Base-by-base conservation (phyloP, 2,329 filamentous ascomycete genomes). In the Aureobasidium pullulans region DNA sequence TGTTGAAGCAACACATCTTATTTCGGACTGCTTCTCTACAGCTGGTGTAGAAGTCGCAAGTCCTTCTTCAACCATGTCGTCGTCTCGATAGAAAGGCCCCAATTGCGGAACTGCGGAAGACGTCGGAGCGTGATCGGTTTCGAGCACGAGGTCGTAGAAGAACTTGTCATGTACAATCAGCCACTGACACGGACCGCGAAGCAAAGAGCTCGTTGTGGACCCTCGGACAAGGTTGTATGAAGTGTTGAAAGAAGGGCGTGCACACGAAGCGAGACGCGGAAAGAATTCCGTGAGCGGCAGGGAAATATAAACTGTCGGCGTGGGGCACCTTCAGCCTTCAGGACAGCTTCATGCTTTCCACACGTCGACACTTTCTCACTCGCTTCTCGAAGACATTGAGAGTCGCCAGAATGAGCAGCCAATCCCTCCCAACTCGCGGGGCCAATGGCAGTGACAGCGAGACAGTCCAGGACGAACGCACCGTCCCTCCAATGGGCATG, bases 401-500 rank as follows among this genome's bases (percentile, higher is more conserved):
- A n/a, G 11, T 28, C 8, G 16, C 31, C 29, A 56, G 44, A 16
- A 56, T 56, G 52, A 56, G 52, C 52, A 44, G 40, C 8, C 29
- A 56, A 56, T 43, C 29, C 2, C 11, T 44, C 3, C 16, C 52
- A 6, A 11, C 4, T 2, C 39, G 39, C 16, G 28, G 10, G 6
- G 23, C 5, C 53, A 54, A 60, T 47, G 48, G 39, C 28, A 36
- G 4, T n/a, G 11, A 29, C 9, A 23, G 3, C 11, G 15, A 16
- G 3, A 44, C 37, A 4, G 42, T 60, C 15, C 47, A 23, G 7
- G 67, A 69, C 52, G 62, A 66, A 19, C 61, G 67, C 16, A 65
- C 61, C 39, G 60, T 72, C 5, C 70, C 71, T 28, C 68, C 71
- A 8, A 60, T 73, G 62, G 70, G 71, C 32, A 96, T 96, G 92